Percentiles rank a stretch among this genome's conserved stretches.
Conservation (phyloP, 257 asterid species). For the Gynochthodes officinalis region DNA sequence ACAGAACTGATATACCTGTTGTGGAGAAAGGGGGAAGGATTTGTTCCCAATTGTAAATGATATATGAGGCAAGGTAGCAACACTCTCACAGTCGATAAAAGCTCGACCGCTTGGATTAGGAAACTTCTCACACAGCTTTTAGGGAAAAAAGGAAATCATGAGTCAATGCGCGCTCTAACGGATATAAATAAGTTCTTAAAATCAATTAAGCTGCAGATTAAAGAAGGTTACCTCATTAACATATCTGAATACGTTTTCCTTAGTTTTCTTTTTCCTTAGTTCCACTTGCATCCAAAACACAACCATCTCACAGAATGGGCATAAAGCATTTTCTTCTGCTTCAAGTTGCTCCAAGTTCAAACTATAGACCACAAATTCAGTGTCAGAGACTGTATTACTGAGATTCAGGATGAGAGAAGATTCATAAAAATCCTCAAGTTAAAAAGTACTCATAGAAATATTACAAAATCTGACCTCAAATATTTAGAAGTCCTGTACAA, state of each 20-base stretch:
- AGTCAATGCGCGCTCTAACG: background rate
- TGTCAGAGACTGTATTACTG: background rate
- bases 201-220: background rate
- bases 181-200: background rate
- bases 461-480: slow-evolving; percentile 21
- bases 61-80: slow-evolving; percentile 27
- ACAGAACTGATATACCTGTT: slow-evolving; percentile 19
- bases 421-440: background rate
- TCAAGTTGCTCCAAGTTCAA: background rate
- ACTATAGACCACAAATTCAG: slow-evolving; percentile 6
- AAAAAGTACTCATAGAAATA: background rate
- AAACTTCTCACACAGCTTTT: slow-evolving; percentile 33
- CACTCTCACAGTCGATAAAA: slow-evolving; percentile 22
- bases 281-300: slow-evolving; percentile 36
- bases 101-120: slow-evolving; percentile 33
- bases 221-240: slow-evolving; percentile 21
- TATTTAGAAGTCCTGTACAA: slow-evolving; percentile 3
- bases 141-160: background rate
- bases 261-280: slow-evolving; percentile 23
- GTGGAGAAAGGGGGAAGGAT: slow-evolving; percentile 33
- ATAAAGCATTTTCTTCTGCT: slow-evolving; percentile 12
- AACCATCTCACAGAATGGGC: slow-evolving; percentile 31
- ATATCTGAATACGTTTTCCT: slow-evolving; percentile 23
- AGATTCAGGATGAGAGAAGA: background rate
- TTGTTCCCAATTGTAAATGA: slow-evolving; percentile 29